Percentiles rank a stretch among this genome's conserved stretches.
Conservation (phyloP, 1,139 yeast genomes). For the Scheffersomyces lignicola region DNA sequence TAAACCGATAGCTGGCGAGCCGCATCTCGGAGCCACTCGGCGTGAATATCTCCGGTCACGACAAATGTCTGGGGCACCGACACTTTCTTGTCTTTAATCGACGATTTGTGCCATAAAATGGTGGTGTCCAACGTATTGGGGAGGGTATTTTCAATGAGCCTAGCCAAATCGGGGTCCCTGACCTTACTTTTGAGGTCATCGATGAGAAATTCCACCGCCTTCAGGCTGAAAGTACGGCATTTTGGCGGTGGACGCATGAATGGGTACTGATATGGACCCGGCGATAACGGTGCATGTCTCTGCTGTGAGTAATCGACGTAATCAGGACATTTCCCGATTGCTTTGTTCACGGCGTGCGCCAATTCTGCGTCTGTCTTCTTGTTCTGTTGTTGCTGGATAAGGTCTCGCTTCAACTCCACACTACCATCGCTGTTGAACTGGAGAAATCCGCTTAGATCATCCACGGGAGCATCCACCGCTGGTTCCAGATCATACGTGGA, state of each 20-base stretch:
- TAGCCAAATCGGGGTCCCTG: conserved; percentile 63
- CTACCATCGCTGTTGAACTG: not conserved
- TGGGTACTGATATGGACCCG: conserved; percentile 54
- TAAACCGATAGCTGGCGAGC: conserved; percentile 82
- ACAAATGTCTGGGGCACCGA: conserved; percentile 49
- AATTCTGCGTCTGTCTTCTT: conserved; percentile 10
- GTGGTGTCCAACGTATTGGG: conserved; percentile 92
- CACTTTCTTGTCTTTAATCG: conserved; percentile 14
- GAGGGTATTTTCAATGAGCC: conserved; percentile 77
- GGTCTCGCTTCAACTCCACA: no score
- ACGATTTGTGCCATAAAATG: conserved; percentile 62
- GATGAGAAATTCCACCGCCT: conserved; percentile 63
- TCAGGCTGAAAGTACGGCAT: conserved; percentile 73
- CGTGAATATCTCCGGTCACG: conserved; percentile 89
- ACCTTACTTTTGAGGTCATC: conserved; percentile 51
- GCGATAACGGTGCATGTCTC: conserved; percentile 50
- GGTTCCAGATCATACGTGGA: not conserved
- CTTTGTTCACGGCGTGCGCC: conserved; percentile 19
- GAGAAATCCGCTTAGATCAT: conserved; percentile 1
- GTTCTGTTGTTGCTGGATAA: not conserved
- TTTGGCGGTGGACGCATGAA: conserved; percentile 71
- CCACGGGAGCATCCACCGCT: not conserved
- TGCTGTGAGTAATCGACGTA: conserved; percentile 41
- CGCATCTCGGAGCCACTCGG: conserved; percentile 87
- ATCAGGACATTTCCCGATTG: conserved; percentile 34